Conservation (phyloP, 305 asterid genomes). For the Fraxinus dipetala region DNA sequence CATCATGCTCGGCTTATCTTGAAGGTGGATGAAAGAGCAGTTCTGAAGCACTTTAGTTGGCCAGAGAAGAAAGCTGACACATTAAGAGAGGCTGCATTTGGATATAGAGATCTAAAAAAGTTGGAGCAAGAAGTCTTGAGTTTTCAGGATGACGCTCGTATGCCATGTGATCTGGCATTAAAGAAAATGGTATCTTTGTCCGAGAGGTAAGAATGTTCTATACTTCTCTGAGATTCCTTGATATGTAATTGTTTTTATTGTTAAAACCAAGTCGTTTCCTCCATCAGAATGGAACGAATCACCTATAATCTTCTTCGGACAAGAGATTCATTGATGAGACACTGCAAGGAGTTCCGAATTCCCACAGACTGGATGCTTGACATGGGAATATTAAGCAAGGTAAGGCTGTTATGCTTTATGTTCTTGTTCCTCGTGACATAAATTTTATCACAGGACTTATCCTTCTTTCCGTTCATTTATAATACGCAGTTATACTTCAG, state of each 20-base stretch:
- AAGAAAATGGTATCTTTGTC: conserved; percentile 81
- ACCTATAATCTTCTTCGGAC: conserved; percentile 69
- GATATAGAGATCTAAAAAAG: conserved; percentile 74
- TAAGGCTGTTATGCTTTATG: conserved; percentile 8
- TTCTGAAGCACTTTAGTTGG: conserved; percentile 91
- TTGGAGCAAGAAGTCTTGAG: conserved; percentile 66
- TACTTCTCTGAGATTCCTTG: background rate
- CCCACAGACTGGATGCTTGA: conserved; percentile 91
- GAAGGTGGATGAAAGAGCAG: conserved; percentile 95
- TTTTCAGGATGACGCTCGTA: conserved; percentile 61
- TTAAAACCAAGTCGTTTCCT: background rate
- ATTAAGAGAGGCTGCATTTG: conserved; percentile 87
- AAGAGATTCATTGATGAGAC: conserved; percentile 65
- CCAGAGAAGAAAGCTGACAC: conserved; percentile 92
- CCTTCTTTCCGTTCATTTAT: background rate
- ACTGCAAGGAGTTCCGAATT: conserved; percentile 72
- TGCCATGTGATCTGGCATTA: conserved; percentile 64
- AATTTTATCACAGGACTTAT: background rate
- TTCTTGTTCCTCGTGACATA: background rate
- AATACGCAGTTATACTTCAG: background rate
- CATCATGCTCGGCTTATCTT: conserved; percentile 20
- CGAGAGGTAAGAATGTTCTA: conserved; percentile 52
- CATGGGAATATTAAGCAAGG: conserved; percentile 81
- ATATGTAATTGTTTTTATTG: background rate
- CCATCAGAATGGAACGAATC: conserved; percentile 68